A percentile compares a stretch with the other conserved stretches of the same genome.
Evolutionary conservation across 192 early-diverging fungal genomes (phyloP).

Genomic region (Podila verticillata): DNA sequence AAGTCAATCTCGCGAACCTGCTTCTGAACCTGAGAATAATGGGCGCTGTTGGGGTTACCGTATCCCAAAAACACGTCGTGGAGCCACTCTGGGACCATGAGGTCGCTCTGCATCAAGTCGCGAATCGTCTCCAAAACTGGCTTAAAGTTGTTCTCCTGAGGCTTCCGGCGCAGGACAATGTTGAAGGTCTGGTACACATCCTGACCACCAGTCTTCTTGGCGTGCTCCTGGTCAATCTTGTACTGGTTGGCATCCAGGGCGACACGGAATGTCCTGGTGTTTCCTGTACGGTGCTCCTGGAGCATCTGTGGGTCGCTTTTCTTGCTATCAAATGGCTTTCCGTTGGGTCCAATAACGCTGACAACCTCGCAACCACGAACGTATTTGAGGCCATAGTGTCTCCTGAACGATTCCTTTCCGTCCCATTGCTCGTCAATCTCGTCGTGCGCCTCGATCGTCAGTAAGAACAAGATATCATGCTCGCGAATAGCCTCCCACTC

Average conservation of each 20-base stretch:
- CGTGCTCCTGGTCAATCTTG: conserved; percentile 65
- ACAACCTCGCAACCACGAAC: conserved; percentile 91
- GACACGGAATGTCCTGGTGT: conserved; percentile 76
- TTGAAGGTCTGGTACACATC: conserved; percentile 88
- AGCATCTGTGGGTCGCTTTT: conserved; percentile 47
- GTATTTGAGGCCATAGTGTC: conserved; percentile 77
- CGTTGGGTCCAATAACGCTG: conserved; percentile 78
- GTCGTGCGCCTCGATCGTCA: conserved; percentile 71
- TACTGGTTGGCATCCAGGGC: conserved; percentile 91
- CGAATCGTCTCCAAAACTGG: conserved; percentile 91
- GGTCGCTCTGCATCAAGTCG: conserved; percentile 84
- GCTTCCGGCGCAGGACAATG: conserved; percentile 86
- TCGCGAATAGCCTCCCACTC: conserved; percentile 91
- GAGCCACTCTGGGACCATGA: conserved; percentile 92
- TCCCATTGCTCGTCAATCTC: conserved; percentile 51
- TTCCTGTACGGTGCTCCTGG: conserved; percentile 53
- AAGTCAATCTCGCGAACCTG: conserved; percentile 75
- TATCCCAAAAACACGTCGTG: conserved; percentile 94
- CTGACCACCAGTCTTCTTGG: conserved; percentile 56
- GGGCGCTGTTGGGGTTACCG: conserved; percentile 85
- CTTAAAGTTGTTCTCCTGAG: conserved; percentile 95
- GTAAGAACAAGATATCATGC: conserved; percentile 92
- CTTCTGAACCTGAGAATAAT: conserved; percentile 71
- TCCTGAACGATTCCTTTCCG: conserved; percentile 63
- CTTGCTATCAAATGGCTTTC: conserved; percentile 56